Conservation (phyloP, 441 rosid genomes). For the Eutrema salsugineum region DNA sequence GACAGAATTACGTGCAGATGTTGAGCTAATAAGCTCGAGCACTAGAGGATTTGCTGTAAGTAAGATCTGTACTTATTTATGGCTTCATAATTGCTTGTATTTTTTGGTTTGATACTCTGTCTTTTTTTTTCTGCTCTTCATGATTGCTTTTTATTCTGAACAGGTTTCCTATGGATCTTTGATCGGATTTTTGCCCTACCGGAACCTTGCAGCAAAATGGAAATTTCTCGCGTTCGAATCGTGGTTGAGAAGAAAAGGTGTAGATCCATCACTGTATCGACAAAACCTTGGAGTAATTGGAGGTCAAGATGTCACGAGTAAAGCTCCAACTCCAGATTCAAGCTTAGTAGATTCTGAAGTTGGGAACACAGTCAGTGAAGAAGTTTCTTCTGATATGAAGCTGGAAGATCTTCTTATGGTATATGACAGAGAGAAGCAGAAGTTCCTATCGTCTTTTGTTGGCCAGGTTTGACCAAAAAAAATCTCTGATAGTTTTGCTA, state of each 20-base stretch:
- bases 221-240: conserved; percentile 88
- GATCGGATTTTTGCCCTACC: conserved; percentile 85
- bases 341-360: conserved; percentile 33
- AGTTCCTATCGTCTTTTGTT: conserved; percentile 77
- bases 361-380: conserved; percentile 29
- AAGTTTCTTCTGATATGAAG: conserved; percentile 63
- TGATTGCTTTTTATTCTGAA: conserved; percentile 18
- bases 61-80: conserved; percentile 13
- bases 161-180: conserved; percentile 88
- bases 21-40: conserved; percentile 78
- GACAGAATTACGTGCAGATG: conserved; percentile 56
- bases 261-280: conserved; percentile 72
- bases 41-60: conserved; percentile 84
- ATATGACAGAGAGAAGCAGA: conserved; percentile 81
- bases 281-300: conserved; percentile 68
- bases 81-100: background rate
- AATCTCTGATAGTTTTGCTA: background rate
- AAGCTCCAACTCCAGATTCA: conserved; percentile 35
- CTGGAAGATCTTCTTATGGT: conserved; percentile 79
- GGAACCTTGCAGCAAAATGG: conserved; percentile 73
- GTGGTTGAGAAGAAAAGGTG: conserved; percentile 86
- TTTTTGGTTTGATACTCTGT: background rate
- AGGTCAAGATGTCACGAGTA: conserved; percentile 44
- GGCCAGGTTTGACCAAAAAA: conserved; percentile 63
- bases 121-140: background rate